Conservation (phyloP, 306 rosid genomes). For the Pterocarpus macrocarpus region DNA sequence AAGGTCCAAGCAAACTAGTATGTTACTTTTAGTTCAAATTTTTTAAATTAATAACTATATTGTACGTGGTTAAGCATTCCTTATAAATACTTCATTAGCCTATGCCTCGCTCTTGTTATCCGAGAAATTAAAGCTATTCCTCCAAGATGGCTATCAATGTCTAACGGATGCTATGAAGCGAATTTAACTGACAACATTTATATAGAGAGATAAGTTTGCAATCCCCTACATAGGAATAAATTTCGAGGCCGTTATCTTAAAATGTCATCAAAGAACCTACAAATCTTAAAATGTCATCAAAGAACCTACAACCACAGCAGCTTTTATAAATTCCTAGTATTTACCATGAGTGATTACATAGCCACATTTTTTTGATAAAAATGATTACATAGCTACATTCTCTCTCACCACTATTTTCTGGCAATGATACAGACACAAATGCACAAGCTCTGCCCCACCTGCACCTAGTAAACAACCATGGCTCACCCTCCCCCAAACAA, state of each 20-base stretch:
- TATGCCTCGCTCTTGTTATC: not conserved
- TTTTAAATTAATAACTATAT: not conserved
- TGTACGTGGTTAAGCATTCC: not conserved
- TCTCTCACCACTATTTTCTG: not conserved
- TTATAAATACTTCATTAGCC: constrained; percentile 5
- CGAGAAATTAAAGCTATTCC: not conserved
- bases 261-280: constrained; percentile 9
- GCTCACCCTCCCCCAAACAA: not conserved
- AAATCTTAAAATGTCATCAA: not conserved
- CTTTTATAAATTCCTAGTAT: not conserved
- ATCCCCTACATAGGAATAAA: not conserved
- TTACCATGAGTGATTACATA: not conserved
- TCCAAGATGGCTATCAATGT: constrained; percentile 9
- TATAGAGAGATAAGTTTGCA: not conserved
- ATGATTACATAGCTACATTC: too few relatives aligned
- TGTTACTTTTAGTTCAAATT: not conserved
- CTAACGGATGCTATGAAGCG: not conserved
- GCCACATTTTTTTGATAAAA: too few relatives aligned
- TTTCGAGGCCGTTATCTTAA: not conserved
- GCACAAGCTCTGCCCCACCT: not conserved
- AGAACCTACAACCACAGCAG: constrained; percentile 12
- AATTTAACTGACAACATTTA: not conserved
- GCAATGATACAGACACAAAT: not conserved
- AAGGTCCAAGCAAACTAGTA: constrained; percentile 2
- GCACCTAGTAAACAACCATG: not conserved